These are phyloP conservation scores for Fusarium heterosporum DNA, from an alignment of 2,329 filamentous ascomycete genomes.

Conservation along the genomic window DNA sequence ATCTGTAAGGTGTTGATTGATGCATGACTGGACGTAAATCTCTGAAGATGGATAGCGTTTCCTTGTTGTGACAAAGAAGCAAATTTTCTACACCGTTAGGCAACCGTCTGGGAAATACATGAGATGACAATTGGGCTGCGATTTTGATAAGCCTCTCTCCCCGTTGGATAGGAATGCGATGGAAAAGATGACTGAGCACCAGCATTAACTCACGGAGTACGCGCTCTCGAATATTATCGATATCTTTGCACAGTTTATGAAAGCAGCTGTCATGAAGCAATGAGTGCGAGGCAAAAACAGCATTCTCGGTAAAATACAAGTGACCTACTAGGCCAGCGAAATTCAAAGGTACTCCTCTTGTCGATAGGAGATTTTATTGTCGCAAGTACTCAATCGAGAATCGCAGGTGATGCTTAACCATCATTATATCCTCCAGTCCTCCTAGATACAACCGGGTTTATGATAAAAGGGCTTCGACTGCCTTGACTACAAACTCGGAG, in stretches of 20 bases:
- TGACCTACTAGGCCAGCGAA: conserved; percentile 78
- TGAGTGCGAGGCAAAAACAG: conserved; percentile 80
- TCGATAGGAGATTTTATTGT: conserved; percentile 73
- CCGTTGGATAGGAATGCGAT: conserved; percentile 64
- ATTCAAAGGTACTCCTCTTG: conserved; percentile 73
- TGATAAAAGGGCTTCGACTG: conserved; percentile 75
- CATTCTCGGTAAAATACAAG: conserved; percentile 81
- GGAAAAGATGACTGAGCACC: conserved; percentile 78
- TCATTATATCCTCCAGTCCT: conserved; percentile 73
- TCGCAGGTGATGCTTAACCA: conserved; percentile 79
- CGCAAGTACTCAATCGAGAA: conserved; percentile 86
- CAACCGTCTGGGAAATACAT: conserved; percentile 73
- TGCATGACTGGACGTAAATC: conserved; percentile 78
- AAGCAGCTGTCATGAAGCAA: conserved; percentile 79
- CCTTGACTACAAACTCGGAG: conserved; percentile 69
- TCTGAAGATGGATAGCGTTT: conserved; percentile 74
- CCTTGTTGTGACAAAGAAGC: conserved; percentile 70
- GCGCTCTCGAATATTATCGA: conserved; percentile 61
- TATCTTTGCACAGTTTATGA: conserved; percentile 67
- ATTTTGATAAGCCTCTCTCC: conserved; percentile 59
- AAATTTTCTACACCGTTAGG: conserved; percentile 67
- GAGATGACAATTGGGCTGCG: conserved; percentile 69
- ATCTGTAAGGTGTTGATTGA: conserved; percentile 69
- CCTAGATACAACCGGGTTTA: conserved; percentile 78
- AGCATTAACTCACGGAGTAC: conserved; percentile 72